A percentile compares a stretch with the other conserved stretches of the same genome.
Conservation (phyloP, 345 rosid species). For the Populus ilicifolia region DNA sequence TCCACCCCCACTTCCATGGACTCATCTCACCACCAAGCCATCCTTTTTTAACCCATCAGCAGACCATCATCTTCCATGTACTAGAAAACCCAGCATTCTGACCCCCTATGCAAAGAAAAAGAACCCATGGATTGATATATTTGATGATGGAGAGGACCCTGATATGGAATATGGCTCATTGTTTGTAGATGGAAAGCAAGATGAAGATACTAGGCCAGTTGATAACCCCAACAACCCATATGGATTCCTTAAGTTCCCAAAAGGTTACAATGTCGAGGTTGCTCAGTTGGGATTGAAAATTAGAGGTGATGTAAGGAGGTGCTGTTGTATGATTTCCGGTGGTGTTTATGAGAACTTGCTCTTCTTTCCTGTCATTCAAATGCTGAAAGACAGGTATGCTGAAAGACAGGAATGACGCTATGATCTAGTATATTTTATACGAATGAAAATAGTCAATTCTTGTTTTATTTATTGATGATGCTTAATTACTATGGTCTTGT, state of each 20-base stretch:
- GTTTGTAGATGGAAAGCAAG: conserved; percentile 81
- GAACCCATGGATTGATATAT: conserved; percentile 80
- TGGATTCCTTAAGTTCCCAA: conserved; percentile 88
- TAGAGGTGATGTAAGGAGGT: conserved; percentile 90
- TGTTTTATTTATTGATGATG: neutral
- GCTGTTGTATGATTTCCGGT: conserved; percentile 78
- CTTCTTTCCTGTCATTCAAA: conserved; percentile 77
- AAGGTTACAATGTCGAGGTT: conserved; percentile 68
- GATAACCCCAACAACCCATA: conserved; percentile 76
- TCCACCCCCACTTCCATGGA: conserved; percentile 37
- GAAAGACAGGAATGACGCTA: neutral
- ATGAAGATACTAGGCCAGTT: conserved; percentile 77
- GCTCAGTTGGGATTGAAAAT: conserved; percentile 73
- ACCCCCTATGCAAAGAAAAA: conserved; percentile 53
- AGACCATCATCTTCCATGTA: conserved; percentile 12
- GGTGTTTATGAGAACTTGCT: conserved; percentile 91
- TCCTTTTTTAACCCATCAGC: conserved; percentile 28
- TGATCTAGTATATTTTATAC: neutral
- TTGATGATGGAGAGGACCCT: conserved; percentile 74
- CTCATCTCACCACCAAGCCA: conserved; percentile 32
- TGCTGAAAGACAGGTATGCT: conserved; percentile 72
- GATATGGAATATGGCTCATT: conserved; percentile 70
- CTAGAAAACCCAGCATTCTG: conserved; percentile 23
- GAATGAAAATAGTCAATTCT: neutral
- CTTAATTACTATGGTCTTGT: neutral